phyloP scores from a whole-genome alignment of 352 stramenopile genomes.

The Salisapilia sapeloensis region DNA sequence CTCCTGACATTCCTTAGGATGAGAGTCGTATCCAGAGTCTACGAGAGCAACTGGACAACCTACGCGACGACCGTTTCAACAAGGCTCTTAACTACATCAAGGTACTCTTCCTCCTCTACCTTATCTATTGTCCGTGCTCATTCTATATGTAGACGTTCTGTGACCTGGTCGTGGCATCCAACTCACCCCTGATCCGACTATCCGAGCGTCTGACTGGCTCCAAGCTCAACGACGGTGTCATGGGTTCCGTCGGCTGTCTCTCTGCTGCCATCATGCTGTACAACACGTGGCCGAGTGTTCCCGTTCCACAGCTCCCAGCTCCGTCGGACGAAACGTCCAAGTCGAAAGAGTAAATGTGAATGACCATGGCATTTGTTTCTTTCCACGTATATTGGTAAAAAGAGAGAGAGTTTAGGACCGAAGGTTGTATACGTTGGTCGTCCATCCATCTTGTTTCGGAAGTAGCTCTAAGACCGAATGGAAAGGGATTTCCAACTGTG shows the following conservation, averaged over 20 bases:
- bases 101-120: constrained; percentile 7
- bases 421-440: constrained; percentile 74
- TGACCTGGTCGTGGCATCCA: constrained; percentile 76
- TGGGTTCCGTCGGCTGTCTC: constrained; percentile 59
- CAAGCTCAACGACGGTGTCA: constrained; percentile 75
- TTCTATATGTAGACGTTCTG: constrained; percentile 13
- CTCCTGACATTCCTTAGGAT: constrained; percentile 12
- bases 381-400: background rate
- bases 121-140: background rate
- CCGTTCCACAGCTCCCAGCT: constrained; percentile 3
- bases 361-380: constrained; percentile 1
- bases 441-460: constrained; percentile 64
- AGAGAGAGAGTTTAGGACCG: constrained; percentile 18
- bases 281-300: constrained; percentile 53
- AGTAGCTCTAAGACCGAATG: constrained; percentile 74
- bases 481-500: constrained; percentile 69
- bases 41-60: constrained; percentile 33
- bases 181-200: constrained; percentile 60
- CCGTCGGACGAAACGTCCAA: background rate
- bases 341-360: background rate
- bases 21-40: constrained; percentile 23
- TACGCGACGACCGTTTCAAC: constrained; percentile 48
- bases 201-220: constrained; percentile 56
- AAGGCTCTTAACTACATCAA: constrained; percentile 74
- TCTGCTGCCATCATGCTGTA: constrained; percentile 73